Evolutionary conservation across 306 rosid species (phyloP).

Genomic region (Cicer cuneatum): DNA sequence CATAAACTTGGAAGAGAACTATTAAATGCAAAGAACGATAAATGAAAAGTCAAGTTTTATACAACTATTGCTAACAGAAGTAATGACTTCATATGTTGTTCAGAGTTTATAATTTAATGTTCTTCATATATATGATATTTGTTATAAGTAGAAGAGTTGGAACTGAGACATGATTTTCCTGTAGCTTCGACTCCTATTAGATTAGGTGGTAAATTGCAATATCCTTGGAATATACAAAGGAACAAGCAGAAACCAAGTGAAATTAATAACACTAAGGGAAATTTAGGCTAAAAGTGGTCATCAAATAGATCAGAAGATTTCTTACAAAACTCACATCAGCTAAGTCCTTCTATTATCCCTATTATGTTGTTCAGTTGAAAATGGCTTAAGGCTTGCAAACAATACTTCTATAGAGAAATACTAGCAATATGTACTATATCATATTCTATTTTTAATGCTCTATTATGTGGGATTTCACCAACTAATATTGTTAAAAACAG

Average conservation of each 20-base stretch:
- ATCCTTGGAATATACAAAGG: not conserved
- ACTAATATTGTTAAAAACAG: not conserved
- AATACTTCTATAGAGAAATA: slow-evolving; percentile 46
- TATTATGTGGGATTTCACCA: not conserved
- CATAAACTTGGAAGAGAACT: not conserved
- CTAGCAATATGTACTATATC: not conserved
- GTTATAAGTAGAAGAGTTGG: not conserved
- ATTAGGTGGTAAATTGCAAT: not conserved
- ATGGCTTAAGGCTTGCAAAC: slow-evolving; percentile 63
- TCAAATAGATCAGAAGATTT: slow-evolving; percentile 5
- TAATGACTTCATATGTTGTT: not conserved
- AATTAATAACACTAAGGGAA: not conserved
- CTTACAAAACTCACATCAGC: slow-evolving; percentile 52
- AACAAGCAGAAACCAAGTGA: not conserved
- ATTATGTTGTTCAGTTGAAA: slow-evolving; percentile 8
- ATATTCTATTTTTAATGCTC: not conserved
- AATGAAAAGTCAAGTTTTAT: not conserved
- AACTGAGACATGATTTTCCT: not conserved
- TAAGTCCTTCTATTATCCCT: slow-evolving; percentile 46
- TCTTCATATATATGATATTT: not conserved
- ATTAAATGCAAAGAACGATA: not conserved
- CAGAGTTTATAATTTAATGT: not conserved
- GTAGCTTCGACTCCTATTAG: not conserved
- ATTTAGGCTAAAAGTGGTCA: not conserved
- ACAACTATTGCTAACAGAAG: not conserved